phyloP scores from a whole-genome alignment of 202 grass and related monocot genomes.

The Brachypodium distachyon region DNA sequence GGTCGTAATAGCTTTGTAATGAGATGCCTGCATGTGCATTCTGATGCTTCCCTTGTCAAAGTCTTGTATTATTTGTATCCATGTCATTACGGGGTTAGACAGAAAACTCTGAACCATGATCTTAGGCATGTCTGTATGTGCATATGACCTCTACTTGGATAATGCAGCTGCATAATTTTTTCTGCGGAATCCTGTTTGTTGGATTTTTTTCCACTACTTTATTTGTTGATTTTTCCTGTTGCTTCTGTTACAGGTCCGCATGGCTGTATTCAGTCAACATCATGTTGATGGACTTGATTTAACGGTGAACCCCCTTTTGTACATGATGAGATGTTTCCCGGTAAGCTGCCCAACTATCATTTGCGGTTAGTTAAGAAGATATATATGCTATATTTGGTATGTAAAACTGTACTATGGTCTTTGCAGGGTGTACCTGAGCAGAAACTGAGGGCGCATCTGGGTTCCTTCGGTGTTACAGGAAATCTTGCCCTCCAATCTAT shows the following conservation, averaged over 20 bases:
- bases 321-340: slow-evolving; percentile 97
- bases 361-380: background rate
- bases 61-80: background rate
- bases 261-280: slow-evolving; percentile 98
- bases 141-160: background rate
- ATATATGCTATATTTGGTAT: background rate
- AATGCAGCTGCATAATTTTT: background rate
- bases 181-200: background rate
- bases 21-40: background rate
- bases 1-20: background rate
- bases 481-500: slow-evolving; percentile 92
- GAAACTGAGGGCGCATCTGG: slow-evolving; percentile 89
- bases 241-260: slow-evolving; percentile 56
- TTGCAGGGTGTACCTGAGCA: slow-evolving; percentile 93
- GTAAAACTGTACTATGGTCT: background rate
- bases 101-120: background rate
- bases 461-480: slow-evolving; percentile 86
- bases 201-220: no score
- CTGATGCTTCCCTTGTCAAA: background rate
- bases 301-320: slow-evolving; percentile 80
- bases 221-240: slow-evolving; percentile 5
- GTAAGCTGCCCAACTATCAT: slow-evolving; percentile 46
- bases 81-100: background rate
- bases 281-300: slow-evolving; percentile 97
- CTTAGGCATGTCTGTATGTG: background rate